Evolutionary conservation across 2,329 filamentous ascomycete species (phyloP).

Genomic region (Ceratocystis variospora): DNA sequence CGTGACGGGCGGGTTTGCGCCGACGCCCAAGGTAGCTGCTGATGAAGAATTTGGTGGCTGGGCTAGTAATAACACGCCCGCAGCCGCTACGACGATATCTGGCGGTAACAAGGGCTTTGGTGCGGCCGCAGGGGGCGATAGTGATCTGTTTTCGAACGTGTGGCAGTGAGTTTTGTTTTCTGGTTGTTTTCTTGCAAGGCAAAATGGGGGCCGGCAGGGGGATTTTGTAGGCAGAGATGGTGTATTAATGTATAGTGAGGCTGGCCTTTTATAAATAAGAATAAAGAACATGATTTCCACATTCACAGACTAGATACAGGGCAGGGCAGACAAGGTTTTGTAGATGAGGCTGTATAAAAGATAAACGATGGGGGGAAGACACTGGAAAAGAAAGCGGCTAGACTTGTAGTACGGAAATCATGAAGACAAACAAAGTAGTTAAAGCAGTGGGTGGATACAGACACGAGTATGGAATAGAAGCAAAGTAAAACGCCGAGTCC

Average conservation of each 20-base stretch:
- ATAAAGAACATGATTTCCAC: conserved; percentile 8
- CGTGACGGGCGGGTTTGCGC: conserved; percentile 50
- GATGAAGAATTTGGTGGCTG: conserved; percentile 96
- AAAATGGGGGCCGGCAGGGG: neutral
- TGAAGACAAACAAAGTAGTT: neutral
- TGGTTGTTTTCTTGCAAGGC: neutral
- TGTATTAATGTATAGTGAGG: conserved; percentile 5
- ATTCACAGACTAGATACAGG: neutral
- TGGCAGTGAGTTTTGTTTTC: conserved; percentile 51
- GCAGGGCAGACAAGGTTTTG: neutral
- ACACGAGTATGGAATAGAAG: neutral
- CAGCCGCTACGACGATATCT: conserved; percentile 37
- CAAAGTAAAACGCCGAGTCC: conserved; percentile 5
- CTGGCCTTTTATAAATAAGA: conserved; percentile 14
- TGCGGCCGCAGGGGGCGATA: conserved; percentile 35
- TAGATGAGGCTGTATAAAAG: neutral
- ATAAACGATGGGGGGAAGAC: neutral
- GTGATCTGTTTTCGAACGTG: conserved; percentile 91
- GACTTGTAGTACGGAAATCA: neutral
- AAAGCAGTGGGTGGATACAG: neutral
- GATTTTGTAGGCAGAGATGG: neutral
- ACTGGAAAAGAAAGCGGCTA: neutral
- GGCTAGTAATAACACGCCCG: conserved; percentile 52
- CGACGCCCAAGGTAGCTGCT: conserved; percentile 56
- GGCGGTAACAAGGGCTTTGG: conserved; percentile 38